Percentiles rank a stretch among this genome's conserved stretches.
phyloP scores from a whole-genome alignment of 169 alveolate genomes.

The Eimeria sp. region DNA sequence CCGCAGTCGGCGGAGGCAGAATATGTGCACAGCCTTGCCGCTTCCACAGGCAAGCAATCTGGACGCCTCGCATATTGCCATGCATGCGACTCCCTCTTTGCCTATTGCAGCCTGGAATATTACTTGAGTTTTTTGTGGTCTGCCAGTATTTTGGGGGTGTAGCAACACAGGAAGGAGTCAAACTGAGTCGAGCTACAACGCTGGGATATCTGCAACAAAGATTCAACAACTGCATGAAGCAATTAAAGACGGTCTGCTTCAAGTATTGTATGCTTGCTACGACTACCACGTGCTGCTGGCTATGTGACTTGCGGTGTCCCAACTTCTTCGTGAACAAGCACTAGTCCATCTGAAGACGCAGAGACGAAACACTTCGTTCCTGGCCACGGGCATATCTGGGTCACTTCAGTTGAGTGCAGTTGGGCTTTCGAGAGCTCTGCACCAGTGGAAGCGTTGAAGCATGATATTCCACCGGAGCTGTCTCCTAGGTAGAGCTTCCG shows the following conservation, averaged over 20 bases:
- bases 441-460: constrained; percentile 73
- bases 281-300: neutral
- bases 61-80: constrained; percentile 49
- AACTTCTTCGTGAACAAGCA: constrained; percentile 76
- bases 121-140: constrained; percentile 40
- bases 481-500: constrained; percentile 77
- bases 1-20: constrained; percentile 56
- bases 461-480: neutral
- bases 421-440: neutral
- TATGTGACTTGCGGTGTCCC: constrained; percentile 28
- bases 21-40: constrained; percentile 36
- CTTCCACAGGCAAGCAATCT: constrained; percentile 63
- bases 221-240: neutral
- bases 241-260: neutral
- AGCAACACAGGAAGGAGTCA: neutral
- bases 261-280: neutral
- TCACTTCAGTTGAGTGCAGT: constrained; percentile 53
- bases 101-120: constrained; percentile 45
- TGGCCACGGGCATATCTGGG: constrained; percentile 51
- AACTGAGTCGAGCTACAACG: neutral
- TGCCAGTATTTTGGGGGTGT: neutral
- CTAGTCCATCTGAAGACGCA: constrained; percentile 74
- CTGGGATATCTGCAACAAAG: neutral
- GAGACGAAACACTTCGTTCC: constrained; percentile 68
- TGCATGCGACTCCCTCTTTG: constrained; percentile 38